A percentile compares a stretch with the other conserved stretches of the same genome.
Evolutionary conservation across 371 early-diverging fungal genomes (phyloP).

Genomic region (Mucor saturninus): DNA sequence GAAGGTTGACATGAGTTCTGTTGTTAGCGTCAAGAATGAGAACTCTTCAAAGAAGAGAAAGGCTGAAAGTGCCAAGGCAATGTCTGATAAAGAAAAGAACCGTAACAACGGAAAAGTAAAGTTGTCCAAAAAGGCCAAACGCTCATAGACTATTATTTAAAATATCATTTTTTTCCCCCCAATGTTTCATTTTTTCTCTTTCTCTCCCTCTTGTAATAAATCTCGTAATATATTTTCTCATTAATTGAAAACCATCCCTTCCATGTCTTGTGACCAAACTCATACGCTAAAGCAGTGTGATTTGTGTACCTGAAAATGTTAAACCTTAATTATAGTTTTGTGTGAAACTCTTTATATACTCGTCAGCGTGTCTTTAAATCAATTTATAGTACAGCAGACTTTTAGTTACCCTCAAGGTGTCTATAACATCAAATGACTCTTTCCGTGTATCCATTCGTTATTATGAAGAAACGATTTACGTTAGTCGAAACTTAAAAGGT

Average conservation of each 20-base stretch:
- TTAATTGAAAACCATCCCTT: background rate
- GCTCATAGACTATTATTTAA: slow-evolving; percentile 33
- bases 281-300: too few relatives aligned
- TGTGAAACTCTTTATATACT: too few relatives aligned
- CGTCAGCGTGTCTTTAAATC: too few relatives aligned
- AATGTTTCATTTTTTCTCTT: slow-evolving; percentile 1
- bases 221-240: background rate
- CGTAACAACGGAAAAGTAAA: slow-evolving; percentile 54
- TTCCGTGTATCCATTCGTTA: too few relatives aligned
- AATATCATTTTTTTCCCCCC: background rate
- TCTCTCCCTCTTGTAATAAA: slow-evolving; percentile 16
- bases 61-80: slow-evolving; percentile 49
- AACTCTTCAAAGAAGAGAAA: slow-evolving; percentile 74
- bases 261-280: too few relatives aligned
- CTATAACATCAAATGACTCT: too few relatives aligned
- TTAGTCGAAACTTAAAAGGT: too few relatives aligned
- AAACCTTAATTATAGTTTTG: too few relatives aligned
- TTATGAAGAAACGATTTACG: too few relatives aligned
- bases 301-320: too few relatives aligned
- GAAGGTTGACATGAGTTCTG: slow-evolving; percentile 57
- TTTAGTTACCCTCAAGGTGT: too few relatives aligned
- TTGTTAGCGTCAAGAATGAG: slow-evolving; percentile 78
- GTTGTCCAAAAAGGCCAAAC: slow-evolving; percentile 54
- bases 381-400: too few relatives aligned
- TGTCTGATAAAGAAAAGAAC: slow-evolving; percentile 59